phyloP scores from a whole-genome alignment of 169 alveolate genomes.

The Toxoplasma gondii region DNA sequence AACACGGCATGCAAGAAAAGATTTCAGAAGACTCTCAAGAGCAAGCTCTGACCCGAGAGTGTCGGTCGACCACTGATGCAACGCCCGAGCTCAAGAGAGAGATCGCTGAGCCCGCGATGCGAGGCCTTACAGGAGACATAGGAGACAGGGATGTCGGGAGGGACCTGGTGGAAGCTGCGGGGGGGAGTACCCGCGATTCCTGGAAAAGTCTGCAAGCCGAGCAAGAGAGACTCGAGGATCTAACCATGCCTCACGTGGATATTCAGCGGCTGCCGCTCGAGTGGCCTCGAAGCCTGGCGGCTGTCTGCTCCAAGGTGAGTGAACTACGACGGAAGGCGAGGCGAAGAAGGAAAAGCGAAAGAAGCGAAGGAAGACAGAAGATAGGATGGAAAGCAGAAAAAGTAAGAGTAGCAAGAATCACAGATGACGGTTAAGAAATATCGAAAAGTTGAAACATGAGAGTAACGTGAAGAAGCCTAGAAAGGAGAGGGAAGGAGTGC shows the following conservation, averaged over 20 bases:
- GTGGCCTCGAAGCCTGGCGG: slow-evolving; percentile 19
- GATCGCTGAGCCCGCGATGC: not conserved
- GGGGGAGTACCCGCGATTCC: not conserved
- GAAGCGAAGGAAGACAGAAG: not conserved
- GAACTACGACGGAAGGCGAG: not conserved
- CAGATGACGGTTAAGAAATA: no score
- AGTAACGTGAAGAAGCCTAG: not conserved
- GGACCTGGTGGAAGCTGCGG: not conserved
- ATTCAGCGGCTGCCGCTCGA: slow-evolving; percentile 18
- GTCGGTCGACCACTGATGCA: no score
- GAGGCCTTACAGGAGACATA: not conserved
- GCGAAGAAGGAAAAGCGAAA: no score
- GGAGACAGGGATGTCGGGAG: not conserved
- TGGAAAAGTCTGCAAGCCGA: not conserved
- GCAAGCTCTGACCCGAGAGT: no score
- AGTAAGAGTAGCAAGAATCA: no score
- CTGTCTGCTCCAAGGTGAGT: slow-evolving; percentile 14
- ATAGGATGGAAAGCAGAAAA: not conserved
- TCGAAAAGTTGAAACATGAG: not conserved
- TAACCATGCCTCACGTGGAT: not conserved
- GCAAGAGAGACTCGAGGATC: not conserved
- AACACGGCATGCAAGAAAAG: not conserved
- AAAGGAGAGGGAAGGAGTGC: not conserved
- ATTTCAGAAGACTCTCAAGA: no score
- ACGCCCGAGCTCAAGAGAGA: not conserved